phyloP scores from a whole-genome alignment of 805 yeast genomes.

The Lachancea sp. region DNA sequence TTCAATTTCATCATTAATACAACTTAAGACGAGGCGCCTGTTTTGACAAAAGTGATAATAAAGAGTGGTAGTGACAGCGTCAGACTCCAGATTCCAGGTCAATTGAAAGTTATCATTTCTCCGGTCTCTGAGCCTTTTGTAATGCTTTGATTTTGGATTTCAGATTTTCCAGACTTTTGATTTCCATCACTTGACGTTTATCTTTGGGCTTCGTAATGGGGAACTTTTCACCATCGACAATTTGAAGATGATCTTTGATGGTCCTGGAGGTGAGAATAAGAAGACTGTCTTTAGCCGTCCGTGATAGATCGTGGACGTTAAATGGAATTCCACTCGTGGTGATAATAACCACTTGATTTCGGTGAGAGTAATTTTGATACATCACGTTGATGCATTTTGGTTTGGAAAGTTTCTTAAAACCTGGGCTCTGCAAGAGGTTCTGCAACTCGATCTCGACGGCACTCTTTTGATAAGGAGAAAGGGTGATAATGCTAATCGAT shows the following conservation, averaged over 20 bases:
- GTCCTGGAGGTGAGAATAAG: background rate
- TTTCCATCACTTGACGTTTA: background rate
- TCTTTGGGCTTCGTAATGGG: background rate
- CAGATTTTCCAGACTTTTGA: background rate
- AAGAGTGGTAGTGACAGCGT: no score
- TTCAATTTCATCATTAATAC: background rate
- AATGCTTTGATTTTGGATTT: background rate
- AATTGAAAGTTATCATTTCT: background rate
- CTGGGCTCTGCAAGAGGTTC: background rate
- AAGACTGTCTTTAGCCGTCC: slow-evolving; percentile 2
- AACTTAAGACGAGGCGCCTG: background rate
- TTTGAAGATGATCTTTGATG: background rate
- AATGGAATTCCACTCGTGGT: slow-evolving; percentile 3
- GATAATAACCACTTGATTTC: slow-evolving; percentile 8
- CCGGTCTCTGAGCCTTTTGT: background rate
- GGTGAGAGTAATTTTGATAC: slow-evolving; percentile 3
- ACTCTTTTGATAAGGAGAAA: slow-evolving; percentile 10
- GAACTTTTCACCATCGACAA: background rate
- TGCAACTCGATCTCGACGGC: slow-evolving; percentile 5
- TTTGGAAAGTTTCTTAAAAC: background rate
- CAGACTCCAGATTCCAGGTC: no score
- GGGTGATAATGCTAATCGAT: slow-evolving; percentile 38
- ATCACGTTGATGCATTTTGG: slow-evolving; percentile 1
- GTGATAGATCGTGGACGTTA: slow-evolving; percentile 1
- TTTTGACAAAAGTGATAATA: background rate